phyloP scores from a whole-genome alignment of 371 early-diverging fungal species.

The Chytridiales sp. region DNA sequence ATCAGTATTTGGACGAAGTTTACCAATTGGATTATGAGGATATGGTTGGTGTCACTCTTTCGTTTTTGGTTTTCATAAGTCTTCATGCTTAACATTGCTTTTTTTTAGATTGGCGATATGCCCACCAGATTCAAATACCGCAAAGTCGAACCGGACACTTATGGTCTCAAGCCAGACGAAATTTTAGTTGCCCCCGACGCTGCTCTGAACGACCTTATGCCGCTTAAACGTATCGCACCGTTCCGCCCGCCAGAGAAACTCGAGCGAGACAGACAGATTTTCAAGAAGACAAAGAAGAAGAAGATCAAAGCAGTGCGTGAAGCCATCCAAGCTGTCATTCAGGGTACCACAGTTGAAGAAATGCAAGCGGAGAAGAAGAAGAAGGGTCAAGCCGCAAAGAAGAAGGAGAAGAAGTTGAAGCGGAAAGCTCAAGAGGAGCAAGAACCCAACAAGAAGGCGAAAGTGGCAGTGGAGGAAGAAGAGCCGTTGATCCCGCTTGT shows the following conservation, averaged over 20 bases:
- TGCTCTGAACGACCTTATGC: constrained; percentile 79
- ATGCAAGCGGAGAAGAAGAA: constrained; percentile 14
- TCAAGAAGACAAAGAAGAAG: constrained; percentile 61
- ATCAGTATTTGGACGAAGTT: constrained; percentile 80
- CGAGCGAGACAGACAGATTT: constrained; percentile 48
- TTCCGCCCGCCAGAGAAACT: constrained; percentile 51
- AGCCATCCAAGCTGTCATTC: constrained; percentile 28
- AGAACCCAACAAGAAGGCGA: constrained; percentile 18
- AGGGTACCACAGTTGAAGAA: constrained; percentile 13
- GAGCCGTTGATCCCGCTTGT: too few relatives aligned
- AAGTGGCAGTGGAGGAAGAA: background rate
- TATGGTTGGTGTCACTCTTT: constrained; percentile 51
- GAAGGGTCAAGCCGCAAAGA: constrained; percentile 7
- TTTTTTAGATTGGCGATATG: constrained; percentile 65
- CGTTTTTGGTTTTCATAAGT: constrained; percentile 4
- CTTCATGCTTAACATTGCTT: constrained; percentile 7
- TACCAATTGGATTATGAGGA: constrained; percentile 93
- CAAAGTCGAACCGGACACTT: constrained; percentile 69
- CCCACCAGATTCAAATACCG: constrained; percentile 90
- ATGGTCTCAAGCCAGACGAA: constrained; percentile 77
- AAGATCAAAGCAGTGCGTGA: constrained; percentile 54
- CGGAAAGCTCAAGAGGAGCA: constrained; percentile 11
- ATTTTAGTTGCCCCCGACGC: constrained; percentile 88
- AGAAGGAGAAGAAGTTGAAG: constrained; percentile 23
- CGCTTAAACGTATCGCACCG: constrained; percentile 86